phyloP scores from a whole-genome alignment of 176 grass and related monocot genomes.

The Pharus latifolius region DNA sequence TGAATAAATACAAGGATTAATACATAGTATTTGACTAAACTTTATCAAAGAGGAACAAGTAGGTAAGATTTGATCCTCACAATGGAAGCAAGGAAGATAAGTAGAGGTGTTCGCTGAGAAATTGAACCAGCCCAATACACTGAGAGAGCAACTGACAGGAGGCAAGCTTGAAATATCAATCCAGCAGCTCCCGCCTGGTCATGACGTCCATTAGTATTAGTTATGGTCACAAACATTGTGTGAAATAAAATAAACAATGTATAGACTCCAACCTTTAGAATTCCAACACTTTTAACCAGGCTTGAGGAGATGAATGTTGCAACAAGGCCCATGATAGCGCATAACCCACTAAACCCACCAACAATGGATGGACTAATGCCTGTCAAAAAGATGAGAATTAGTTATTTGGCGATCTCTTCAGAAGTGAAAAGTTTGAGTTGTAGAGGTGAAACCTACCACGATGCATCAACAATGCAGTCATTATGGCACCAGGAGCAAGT shows the following conservation, averaged over 20 bases:
- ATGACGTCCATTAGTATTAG: slow-evolving; percentile 8
- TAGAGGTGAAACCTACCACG: slow-evolving; percentile 50
- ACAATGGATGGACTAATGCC: slow-evolving; percentile 86
- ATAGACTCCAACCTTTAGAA: slow-evolving; percentile 75
- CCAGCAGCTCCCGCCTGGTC: slow-evolving; percentile 87
- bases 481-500: slow-evolving; percentile 89
- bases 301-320: slow-evolving; percentile 83
- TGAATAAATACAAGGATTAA: background rate
- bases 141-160: slow-evolving; percentile 55
- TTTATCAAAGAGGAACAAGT: background rate
- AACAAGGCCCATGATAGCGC: slow-evolving; percentile 89
- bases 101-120: slow-evolving; percentile 45
- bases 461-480: slow-evolving; percentile 92
- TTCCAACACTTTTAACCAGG: slow-evolving; percentile 85
- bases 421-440: background rate
- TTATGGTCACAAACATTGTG: background rate
- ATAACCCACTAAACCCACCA: slow-evolving; percentile 84
- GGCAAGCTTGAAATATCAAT: slow-evolving; percentile 90
- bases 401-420: background rate
- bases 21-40: background rate
- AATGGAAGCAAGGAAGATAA: slow-evolving; percentile 81
- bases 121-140: slow-evolving; percentile 83
- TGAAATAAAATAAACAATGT: background rate
- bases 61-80: slow-evolving; percentile 34
- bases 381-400: slow-evolving; percentile 17